phyloP scores from a whole-genome alignment of 2,329 filamentous ascomycete genomes.

The Endothia cerciana region DNA sequence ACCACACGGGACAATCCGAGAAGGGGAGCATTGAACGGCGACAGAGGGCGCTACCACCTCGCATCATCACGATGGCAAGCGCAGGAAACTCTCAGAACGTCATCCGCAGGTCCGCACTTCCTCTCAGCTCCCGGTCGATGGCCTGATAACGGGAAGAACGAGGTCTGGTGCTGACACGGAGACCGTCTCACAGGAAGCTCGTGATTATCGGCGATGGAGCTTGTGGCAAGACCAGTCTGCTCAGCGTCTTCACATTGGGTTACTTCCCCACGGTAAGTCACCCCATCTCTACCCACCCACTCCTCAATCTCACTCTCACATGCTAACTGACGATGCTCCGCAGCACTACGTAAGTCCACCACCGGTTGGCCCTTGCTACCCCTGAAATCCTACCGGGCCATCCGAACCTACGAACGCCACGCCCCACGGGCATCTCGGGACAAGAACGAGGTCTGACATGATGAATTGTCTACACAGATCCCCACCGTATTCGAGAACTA shows the following conservation, averaged over 20 bases:
- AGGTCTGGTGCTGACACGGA: slow-evolving; percentile 16
- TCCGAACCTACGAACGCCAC: neutral
- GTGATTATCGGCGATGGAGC: slow-evolving; percentile 97
- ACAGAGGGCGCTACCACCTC: slow-evolving; percentile 19
- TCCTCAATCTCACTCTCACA: slow-evolving; percentile 27
- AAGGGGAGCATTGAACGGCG: slow-evolving; percentile 20
- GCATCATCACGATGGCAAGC: slow-evolving; percentile 39
- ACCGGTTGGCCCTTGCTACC: slow-evolving; percentile 13
- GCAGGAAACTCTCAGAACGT: slow-evolving; percentile 40
- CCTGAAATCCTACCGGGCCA: slow-evolving; percentile 22
- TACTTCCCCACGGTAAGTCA: slow-evolving; percentile 92
- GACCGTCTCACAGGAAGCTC: slow-evolving; percentile 69
- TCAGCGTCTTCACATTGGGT: slow-evolving; percentile 96
- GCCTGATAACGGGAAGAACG: neutral
- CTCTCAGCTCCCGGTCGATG: slow-evolving; percentile 18
- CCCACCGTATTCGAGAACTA: slow-evolving; percentile 99
- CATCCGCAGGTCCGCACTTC: slow-evolving; percentile 41
- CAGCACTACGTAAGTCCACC: slow-evolving; percentile 61
- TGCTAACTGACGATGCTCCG: slow-evolving; percentile 35
- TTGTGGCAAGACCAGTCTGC: slow-evolving; percentile 95
- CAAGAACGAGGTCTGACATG: slow-evolving; percentile 20
- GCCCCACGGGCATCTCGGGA: neutral
- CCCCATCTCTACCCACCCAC: slow-evolving; percentile 19
- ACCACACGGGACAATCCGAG: neutral
- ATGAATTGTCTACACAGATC: slow-evolving; percentile 58